Conservation (phyloP, 2,329 filamentous ascomycete species). For the Keithomyces neogunnii region DNA sequence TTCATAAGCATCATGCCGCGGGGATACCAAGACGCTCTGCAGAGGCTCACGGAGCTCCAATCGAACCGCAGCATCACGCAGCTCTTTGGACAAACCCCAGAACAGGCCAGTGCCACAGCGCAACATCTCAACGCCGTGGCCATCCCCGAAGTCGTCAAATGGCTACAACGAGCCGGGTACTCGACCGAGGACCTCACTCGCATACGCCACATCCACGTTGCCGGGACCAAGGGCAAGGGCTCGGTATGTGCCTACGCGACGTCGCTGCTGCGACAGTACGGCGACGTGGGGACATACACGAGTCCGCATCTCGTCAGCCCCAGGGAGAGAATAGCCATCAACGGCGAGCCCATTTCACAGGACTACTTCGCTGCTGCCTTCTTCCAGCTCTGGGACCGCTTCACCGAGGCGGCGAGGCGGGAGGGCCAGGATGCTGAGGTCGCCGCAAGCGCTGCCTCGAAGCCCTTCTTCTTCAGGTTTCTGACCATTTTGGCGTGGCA, state of each 20-base stretch:
- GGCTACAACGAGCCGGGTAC: conserved; percentile 70
- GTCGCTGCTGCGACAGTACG: conserved; percentile 54
- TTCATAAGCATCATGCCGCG: conserved; percentile 17
- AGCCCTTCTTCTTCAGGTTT: conserved; percentile 89
- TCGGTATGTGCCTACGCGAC: conserved; percentile 80
- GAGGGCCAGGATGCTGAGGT: conserved; percentile 29
- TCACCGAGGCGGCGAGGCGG: conserved; percentile 30
- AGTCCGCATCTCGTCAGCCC: conserved; percentile 79
- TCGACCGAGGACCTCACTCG: conserved; percentile 35
- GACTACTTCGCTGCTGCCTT: conserved; percentile 67
- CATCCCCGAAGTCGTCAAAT: conserved; percentile 74
- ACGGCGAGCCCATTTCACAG: conserved; percentile 61
- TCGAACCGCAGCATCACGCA: conserved; percentile 62
- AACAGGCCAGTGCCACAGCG: conserved; percentile 34
- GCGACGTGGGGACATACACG: conserved; percentile 65
- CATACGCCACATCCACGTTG: conserved; percentile 64
- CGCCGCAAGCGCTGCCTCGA: conserved; percentile 49
- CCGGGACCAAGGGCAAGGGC: conserved; percentile 92
- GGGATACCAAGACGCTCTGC: conserved; percentile 58
- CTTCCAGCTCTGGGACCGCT: conserved; percentile 71
- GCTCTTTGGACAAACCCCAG: conserved; percentile 32
- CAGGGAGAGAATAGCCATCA: conserved; percentile 75
- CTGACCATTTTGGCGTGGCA: conserved; percentile 85
- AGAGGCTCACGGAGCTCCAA: conserved; percentile 66
- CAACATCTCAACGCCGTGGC: conserved; percentile 59